Evolutionary conservation across 2,329 filamentous ascomycete genomes (phyloP).

Genomic region (Fusarium gaditjirri): DNA sequence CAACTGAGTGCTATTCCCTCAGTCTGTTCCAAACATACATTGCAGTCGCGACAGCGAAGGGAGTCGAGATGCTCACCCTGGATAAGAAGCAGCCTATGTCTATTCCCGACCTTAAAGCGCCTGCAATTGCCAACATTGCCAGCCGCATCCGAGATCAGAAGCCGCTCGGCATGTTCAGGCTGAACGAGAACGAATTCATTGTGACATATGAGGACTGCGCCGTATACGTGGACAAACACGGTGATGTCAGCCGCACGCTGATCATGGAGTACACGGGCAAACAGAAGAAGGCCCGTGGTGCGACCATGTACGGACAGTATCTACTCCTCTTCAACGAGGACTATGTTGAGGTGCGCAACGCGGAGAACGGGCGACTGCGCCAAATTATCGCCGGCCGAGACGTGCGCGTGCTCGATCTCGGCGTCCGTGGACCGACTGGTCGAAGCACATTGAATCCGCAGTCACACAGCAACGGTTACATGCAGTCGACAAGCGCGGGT

Average conservation of each 20-base stretch:
- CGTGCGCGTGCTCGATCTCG: constrained; percentile 90
- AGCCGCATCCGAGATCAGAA: constrained; percentile 83
- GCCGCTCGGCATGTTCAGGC: constrained; percentile 94
- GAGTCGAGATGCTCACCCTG: constrained; percentile 94
- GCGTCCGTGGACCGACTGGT: constrained; percentile 71
- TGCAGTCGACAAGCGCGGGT: constrained; percentile 48
- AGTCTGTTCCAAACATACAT: constrained; percentile 97
- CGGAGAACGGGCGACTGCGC: constrained; percentile 90
- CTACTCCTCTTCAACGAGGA: constrained; percentile 94
- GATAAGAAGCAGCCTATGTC: constrained; percentile 98
- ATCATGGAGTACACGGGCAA: constrained; percentile 99
- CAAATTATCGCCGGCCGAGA: constrained; percentile 95
- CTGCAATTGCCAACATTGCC: constrained; percentile 86
- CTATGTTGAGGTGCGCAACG: constrained; percentile 96
- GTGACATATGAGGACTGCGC: constrained; percentile 96
- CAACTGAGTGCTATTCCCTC: constrained; percentile 91
- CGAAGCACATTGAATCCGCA: constrained; percentile 53
- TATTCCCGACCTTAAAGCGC: constrained; percentile 84
- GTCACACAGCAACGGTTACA: constrained; percentile 49
- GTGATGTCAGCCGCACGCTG: constrained; percentile 90
- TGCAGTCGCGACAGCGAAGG: constrained; percentile 88
- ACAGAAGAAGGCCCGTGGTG: constrained; percentile 78
- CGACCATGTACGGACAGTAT: constrained; percentile 91
- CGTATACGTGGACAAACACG: constrained; percentile 98
- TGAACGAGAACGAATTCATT: constrained; percentile 91